Percentiles rank a stretch among this genome's conserved stretches.
phyloP scores from a whole-genome alignment of 345 rosid species.

The Boechera retrofracta region DNA sequence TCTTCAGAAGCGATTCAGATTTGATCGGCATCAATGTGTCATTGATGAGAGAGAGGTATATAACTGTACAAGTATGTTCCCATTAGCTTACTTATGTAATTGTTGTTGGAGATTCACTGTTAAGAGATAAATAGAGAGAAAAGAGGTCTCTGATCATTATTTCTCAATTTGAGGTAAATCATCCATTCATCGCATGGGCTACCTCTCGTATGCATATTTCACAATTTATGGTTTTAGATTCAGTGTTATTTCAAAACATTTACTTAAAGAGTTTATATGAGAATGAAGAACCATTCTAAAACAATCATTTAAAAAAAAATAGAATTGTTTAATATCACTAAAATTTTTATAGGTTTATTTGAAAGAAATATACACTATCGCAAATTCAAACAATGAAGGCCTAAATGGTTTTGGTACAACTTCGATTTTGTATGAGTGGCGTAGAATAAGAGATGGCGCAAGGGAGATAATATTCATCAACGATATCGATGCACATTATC shows the following conservation, averaged over 20 bases:
- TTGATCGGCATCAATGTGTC: slow-evolving; percentile 36
- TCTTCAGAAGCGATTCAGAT: slow-evolving; percentile 31
- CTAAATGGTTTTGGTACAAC: too few relatives aligned
- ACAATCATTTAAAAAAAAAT: not conserved
- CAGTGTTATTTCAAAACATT: not conserved
- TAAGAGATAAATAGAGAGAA: slow-evolving; percentile 14
- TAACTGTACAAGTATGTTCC: slow-evolving; percentile 35
- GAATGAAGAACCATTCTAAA: not conserved
- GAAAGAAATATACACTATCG: too few relatives aligned
- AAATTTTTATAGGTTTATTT: too few relatives aligned
- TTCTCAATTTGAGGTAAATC: not conserved
- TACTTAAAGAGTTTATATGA: not conserved
- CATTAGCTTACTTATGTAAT: slow-evolving; percentile 28
- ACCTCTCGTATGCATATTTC: not conserved
- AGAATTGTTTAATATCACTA: not conserved
- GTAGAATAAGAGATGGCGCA: too few relatives aligned
- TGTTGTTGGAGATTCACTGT: slow-evolving; percentile 14
- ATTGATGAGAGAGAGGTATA: slow-evolving; percentile 42
- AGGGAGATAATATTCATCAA: too few relatives aligned
- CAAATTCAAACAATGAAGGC: too few relatives aligned
- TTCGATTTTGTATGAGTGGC: too few relatives aligned
- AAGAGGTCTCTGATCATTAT: too few relatives aligned
- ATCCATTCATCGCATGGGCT: not conserved
- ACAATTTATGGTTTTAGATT: not conserved
- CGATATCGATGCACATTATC: too few relatives aligned